Percentiles rank a stretch among this genome's conserved stretches.
Conservation (phyloP, 2,329 filamentous ascomycete genomes). For the Penicillium palitans region DNA sequence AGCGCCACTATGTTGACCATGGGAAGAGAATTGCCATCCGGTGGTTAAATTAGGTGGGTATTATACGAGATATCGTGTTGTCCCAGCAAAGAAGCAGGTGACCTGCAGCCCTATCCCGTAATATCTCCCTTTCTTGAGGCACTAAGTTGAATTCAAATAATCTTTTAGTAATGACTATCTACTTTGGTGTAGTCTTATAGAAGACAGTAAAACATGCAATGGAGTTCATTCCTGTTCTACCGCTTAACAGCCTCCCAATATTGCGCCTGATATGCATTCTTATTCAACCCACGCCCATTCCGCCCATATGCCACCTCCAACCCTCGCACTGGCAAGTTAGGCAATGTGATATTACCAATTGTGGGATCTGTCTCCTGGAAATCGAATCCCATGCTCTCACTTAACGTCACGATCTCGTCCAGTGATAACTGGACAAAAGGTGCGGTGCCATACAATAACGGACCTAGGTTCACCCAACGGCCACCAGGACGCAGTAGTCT, state of each 20-base stretch:
- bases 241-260: constrained; percentile 51
- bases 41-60: neutral
- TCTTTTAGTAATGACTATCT: neutral
- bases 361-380: constrained; percentile 47
- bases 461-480: constrained; percentile 58
- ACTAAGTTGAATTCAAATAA: neutral
- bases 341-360: constrained; percentile 49
- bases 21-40: neutral
- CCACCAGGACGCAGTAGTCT: constrained; percentile 51
- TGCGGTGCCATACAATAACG: constrained; percentile 56
- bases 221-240: neutral
- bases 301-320: constrained; percentile 56
- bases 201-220: neutral
- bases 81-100: too few species aligned
- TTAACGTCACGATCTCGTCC: constrained; percentile 53
- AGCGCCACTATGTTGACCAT: neutral
- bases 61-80: neutral
- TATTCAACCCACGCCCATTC: constrained; percentile 52
- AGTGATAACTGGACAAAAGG: constrained; percentile 58
- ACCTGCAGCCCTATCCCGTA: neutral
- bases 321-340: constrained; percentile 44
- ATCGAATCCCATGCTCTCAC: constrained; percentile 54
- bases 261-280: constrained; percentile 57
- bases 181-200: neutral
- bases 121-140: neutral